These are phyloP conservation scores for Penicillium manginii DNA, from an alignment of 495 filamentous ascomycete genomes.

Conservation along the genomic window DNA sequence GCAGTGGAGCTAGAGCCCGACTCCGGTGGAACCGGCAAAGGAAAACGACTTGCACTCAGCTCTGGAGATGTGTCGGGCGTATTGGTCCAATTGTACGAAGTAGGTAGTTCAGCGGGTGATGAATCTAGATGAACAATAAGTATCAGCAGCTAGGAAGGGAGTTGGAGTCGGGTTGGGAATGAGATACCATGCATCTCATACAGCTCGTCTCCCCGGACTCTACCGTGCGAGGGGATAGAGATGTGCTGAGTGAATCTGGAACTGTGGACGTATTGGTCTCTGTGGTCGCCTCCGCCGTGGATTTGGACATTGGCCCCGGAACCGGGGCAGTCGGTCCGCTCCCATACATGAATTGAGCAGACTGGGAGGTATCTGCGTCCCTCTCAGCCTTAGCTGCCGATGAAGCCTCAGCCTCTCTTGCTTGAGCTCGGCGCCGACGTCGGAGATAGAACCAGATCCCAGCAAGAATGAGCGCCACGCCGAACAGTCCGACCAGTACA, in stretches of 20 bases:
- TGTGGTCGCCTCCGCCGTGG: conserved; percentile 16
- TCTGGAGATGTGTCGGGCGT: neutral
- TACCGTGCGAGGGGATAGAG: conserved; percentile 20
- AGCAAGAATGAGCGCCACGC: conserved; percentile 59
- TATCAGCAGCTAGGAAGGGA: neutral
- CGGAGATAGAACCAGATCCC: conserved; percentile 59
- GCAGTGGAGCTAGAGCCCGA: neutral
- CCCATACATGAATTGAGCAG: conserved; percentile 18
- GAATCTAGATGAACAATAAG: conserved; percentile 15
- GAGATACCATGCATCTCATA: conserved; percentile 29
- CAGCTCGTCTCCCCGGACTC: conserved; percentile 27
- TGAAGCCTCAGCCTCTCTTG: neutral
- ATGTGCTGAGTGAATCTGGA: conserved; percentile 28
- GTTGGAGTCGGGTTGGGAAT: neutral
- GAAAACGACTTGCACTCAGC: neutral
- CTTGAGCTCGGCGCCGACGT: conserved; percentile 30
- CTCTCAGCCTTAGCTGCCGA: conserved; percentile 3
- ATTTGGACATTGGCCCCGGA: conserved; percentile 16
- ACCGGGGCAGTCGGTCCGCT: conserved; percentile 15
- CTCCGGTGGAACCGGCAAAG: neutral
- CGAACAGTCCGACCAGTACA: conserved; percentile 65
- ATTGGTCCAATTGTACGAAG: conserved; percentile 12
- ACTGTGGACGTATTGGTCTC: neutral
- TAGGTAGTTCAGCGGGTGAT: conserved; percentile 24
- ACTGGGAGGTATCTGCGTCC: neutral